A percentile compares a stretch with the other conserved stretches of the same genome.
These are phyloP conservation scores for Fraxinus albicans DNA, from an alignment of 305 asterid species.

Conservation along the genomic window DNA sequence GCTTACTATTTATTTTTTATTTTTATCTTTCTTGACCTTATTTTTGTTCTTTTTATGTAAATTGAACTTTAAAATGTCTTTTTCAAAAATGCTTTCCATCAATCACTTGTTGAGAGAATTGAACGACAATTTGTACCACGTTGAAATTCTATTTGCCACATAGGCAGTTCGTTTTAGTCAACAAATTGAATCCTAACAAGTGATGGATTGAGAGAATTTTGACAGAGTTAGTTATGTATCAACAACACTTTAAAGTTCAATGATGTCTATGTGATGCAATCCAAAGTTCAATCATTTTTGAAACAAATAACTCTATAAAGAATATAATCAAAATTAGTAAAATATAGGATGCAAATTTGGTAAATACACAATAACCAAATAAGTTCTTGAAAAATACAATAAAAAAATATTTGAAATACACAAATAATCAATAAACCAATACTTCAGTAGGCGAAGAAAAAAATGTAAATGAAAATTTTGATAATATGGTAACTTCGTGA, in stretches of 20 bases:
- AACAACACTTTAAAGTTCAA: background rate
- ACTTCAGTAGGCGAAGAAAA: no score
- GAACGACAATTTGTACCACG: no score
- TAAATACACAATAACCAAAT: no score
- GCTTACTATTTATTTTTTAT: no score
- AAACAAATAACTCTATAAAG: background rate
- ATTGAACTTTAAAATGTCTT: no score
- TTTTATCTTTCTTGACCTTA: no score
- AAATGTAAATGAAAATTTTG: background rate
- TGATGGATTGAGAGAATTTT: background rate
- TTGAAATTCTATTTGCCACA: background rate
- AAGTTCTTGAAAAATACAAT: no score
- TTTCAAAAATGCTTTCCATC: no score
- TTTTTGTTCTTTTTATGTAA: background rate
- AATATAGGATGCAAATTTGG: no score
- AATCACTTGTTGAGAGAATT: background rate
- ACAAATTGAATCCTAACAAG: background rate
- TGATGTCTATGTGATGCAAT: background rate
- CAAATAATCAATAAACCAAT: no score
- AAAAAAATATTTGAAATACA: no score
- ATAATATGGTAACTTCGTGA: background rate
- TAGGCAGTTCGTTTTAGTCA: background rate
- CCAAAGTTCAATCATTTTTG: background rate
- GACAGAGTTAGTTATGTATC: background rate
- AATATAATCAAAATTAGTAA: background rate